Evolutionary conservation across 2,329 filamentous ascomycete species (phyloP).

Genomic region (Colletotrichum caudatum): DNA sequence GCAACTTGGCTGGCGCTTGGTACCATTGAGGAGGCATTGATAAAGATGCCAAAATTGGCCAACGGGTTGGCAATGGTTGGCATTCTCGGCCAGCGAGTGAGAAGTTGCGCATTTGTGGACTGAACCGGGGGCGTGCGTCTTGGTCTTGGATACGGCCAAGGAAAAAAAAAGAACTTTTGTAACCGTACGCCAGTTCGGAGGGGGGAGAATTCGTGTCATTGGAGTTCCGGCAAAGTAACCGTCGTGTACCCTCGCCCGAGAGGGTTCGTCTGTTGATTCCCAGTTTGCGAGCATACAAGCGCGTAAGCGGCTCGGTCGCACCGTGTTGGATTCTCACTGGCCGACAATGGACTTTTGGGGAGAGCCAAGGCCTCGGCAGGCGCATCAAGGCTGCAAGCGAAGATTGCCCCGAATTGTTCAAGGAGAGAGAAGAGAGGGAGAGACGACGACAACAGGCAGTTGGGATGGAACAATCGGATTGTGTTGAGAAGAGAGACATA

Average conservation of each 20-base stretch:
- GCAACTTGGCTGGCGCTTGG: conserved; percentile 40
- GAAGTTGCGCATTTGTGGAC: conserved; percentile 23
- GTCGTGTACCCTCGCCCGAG: conserved; percentile 21
- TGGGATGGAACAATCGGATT: too few species aligned
- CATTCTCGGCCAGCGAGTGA: conserved; percentile 38
- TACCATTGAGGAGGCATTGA: conserved; percentile 36
- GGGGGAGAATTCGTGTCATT: too few species aligned
- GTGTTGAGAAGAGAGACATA: not conserved
- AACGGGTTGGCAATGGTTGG: conserved; percentile 37
- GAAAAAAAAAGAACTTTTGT: not conserved
- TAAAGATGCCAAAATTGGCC: conserved; percentile 34
- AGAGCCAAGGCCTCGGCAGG: conserved; percentile 38
- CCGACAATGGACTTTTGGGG: conserved; percentile 12
- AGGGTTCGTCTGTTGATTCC: conserved; percentile 1
- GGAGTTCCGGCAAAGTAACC: conserved; percentile 24
- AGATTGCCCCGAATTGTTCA: conserved; percentile 25
- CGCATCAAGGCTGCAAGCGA: conserved; percentile 25
- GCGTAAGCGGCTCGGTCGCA: conserved; percentile 12
- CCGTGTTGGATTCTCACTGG: conserved; percentile 27
- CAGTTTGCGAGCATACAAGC: conserved; percentile 29
- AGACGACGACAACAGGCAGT: too few species aligned
- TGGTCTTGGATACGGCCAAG: conserved; percentile 16
- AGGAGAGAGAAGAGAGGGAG: not conserved
- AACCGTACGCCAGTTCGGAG: too few species aligned
- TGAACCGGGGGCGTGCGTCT: conserved; percentile 19